Evolutionary conservation across 2,329 filamentous ascomycete species (phyloP), one percentile per base, ranked within the genome.

Genomic region (Arachnopeziza araneosa): DNA sequence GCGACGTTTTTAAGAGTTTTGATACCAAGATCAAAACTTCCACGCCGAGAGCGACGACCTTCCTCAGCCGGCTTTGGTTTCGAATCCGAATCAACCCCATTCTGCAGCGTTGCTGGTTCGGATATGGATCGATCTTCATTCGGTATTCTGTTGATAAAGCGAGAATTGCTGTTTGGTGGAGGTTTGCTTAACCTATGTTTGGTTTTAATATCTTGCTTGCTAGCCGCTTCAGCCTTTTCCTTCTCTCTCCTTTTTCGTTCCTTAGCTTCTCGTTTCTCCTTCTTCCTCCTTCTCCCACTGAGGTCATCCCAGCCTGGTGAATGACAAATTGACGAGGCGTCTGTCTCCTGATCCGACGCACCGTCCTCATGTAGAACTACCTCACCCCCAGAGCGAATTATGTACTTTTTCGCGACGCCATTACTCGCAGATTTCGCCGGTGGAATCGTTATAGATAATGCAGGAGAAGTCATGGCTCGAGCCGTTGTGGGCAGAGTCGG

Each of bases 221-320:
- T 53, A 12, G 8, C 23, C 21, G 23, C 73, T 21, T 74, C 70
- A 50, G 76, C 73, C 53, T 71, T 73, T n/a, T 74, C 74, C 19
- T 70, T 71, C 55, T 79, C 77, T 64, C 74, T 78, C 55, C 73
- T 78, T 51, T 68, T 70, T 61, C 75, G 74, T 67, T 72, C 62
- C 72, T 78, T 60, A 68, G 72, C 59, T 75, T 75, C 64, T 71
- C 74, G 52, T 72, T 72, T 73, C 54, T 77, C 73, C 60, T 78
- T 76, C 54, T 78, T 78, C 64, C 74, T 78, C 57, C 75, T 78
- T 59, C 70, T 73, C 22, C 79, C 77, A 2, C 77, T 77, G 65
- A 82, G 82, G 23, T 81, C 79, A 63, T 85, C 83, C 84, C 84
- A 86, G 58, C 79, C 84, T 1, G 84, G 84, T 1, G 84, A 86